Base-by-base conservation (phyloP, 208 protist genomes). In the Leishmania aethiopica region DNA sequence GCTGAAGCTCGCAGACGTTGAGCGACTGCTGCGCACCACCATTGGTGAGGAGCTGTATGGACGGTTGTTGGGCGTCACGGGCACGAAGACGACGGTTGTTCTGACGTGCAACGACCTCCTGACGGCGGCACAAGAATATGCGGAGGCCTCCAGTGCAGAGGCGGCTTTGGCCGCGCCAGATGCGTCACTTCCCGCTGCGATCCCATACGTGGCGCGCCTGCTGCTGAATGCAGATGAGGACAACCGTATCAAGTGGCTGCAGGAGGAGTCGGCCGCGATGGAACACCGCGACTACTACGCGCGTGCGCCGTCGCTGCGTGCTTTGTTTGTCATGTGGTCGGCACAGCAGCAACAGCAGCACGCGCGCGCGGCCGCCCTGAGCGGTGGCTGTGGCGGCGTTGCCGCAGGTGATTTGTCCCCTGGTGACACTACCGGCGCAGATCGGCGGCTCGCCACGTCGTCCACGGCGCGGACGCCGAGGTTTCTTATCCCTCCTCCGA, bases 181-280 rank as follows among this genome's bases (percentile, higher is more conserved):
- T 22, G 11, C 55, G 2, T 37, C 59, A n/a, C 47, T 32, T 19
- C 71, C 59, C 35, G 45, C 64, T 37, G 11, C 40, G 49, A 51
- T 1, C 3, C 13, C 69, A 6, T 93, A 85, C 78, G 79, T 88
- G 57, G 92, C 88, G 13, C 89, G 89, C 15, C 69, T 91, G 28
- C 79, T 97, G 53, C 86, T 97, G 35, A 91, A 84, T 37, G 82
- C 85, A 4, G 94, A 97, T 25, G 94, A 97, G 82, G 88, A 90
- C n/a, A 91, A 93, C 69, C 90, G 91, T 40, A 80, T 97, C 51
- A 88, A 88, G 67, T 97, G 94, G 92, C 76, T 97, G 49, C 81
- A 84, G 71, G 91, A 97, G 87, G 93, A 96, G 83, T 86, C 81
- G 4, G 77, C 69, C 3, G 72, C 87, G 53, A 76, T 90, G 45